These are phyloP conservation scores for Chaetomium strumarium DNA, from an alignment of 2,329 filamentous ascomycete genomes.

Conservation along the genomic window DNA sequence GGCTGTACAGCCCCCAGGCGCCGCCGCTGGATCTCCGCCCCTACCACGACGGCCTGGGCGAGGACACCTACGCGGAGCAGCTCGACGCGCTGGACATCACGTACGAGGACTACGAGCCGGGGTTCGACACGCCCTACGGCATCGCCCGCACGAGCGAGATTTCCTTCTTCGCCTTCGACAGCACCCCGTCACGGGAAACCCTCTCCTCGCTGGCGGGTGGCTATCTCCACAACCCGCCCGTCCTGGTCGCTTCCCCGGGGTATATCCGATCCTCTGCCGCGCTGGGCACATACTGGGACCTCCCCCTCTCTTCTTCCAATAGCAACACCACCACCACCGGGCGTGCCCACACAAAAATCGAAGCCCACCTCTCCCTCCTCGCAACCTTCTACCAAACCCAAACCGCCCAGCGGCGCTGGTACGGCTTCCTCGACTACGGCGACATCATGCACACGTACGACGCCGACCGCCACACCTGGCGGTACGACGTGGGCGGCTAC, in stretches of 20 bases:
- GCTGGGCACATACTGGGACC: slow-evolving; percentile 50
- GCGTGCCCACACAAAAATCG: slow-evolving; percentile 36
- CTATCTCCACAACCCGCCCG: slow-evolving; percentile 49
- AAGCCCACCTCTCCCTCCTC: slow-evolving; percentile 50
- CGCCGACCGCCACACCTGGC: slow-evolving; percentile 51
- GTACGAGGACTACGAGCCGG: slow-evolving; percentile 56
- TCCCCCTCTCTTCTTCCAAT: too few relatives aligned
- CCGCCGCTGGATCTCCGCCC: slow-evolving; percentile 51
- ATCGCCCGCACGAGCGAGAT: slow-evolving; percentile 54
- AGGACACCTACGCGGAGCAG: slow-evolving; percentile 51
- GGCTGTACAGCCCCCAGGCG: slow-evolving; percentile 54
- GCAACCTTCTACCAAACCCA: slow-evolving; percentile 51
- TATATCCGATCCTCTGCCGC: slow-evolving; percentile 48
- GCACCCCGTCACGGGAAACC: slow-evolving; percentile 44
- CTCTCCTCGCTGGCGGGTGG: slow-evolving; percentile 30
- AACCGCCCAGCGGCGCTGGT: slow-evolving; percentile 53
- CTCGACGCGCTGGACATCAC: slow-evolving; percentile 56
- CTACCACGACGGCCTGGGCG: slow-evolving; percentile 52
- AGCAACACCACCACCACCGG: slow-evolving; percentile 25
- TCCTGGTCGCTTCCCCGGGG: slow-evolving; percentile 41
- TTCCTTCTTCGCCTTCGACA: slow-evolving; percentile 46
- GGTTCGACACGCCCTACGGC: slow-evolving; percentile 51
- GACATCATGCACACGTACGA: slow-evolving; percentile 61
- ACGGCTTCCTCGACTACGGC: slow-evolving; percentile 57
- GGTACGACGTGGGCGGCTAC: slow-evolving; percentile 58